phyloP scores from a whole-genome alignment of 1,284 basidiomycete species.

The Cryptococcus depauperatus region DNA sequence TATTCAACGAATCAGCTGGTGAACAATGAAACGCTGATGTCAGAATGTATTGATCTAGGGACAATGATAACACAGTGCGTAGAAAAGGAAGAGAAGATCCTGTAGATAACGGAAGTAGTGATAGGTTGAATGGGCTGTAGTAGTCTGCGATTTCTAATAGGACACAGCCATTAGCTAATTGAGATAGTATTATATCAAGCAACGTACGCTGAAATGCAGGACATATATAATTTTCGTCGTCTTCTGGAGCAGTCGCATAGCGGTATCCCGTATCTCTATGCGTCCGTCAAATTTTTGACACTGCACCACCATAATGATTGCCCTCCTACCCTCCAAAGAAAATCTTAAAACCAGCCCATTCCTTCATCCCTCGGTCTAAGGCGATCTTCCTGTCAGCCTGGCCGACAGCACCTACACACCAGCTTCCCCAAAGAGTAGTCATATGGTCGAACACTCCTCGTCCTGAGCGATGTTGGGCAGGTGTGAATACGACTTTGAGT shows the following conservation, averaged over 20 bases:
- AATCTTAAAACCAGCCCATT: conserved; percentile 36
- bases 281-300: background rate
- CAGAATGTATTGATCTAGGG: conserved; percentile 44
- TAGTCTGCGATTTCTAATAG: conserved; percentile 34
- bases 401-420: conserved; percentile 39
- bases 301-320: background rate
- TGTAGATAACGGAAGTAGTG: conserved; percentile 40
- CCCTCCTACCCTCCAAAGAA: conserved; percentile 41
- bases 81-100: conserved; percentile 44
- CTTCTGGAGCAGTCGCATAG: conserved; percentile 40
- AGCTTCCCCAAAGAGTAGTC: conserved; percentile 43
- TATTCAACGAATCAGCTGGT: conserved; percentile 40
- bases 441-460: conserved; percentile 42
- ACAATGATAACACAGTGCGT: conserved; percentile 38
- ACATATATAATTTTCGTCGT: conserved; percentile 34
- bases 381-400: conserved; percentile 12
- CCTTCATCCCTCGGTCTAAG: conserved; percentile 21
- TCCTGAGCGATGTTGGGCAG: conserved; percentile 43
- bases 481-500: conserved; percentile 41
- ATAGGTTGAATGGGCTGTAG: conserved; percentile 38
- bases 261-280: conserved; percentile 43
- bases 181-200: background rate
- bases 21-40: conserved; percentile 43
- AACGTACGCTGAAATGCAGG: conserved; percentile 39
- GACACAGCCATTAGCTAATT: background rate